Conservation (phyloP, 2,329 filamentous ascomycete genomes). For the Aspergillus intermedius region DNA sequence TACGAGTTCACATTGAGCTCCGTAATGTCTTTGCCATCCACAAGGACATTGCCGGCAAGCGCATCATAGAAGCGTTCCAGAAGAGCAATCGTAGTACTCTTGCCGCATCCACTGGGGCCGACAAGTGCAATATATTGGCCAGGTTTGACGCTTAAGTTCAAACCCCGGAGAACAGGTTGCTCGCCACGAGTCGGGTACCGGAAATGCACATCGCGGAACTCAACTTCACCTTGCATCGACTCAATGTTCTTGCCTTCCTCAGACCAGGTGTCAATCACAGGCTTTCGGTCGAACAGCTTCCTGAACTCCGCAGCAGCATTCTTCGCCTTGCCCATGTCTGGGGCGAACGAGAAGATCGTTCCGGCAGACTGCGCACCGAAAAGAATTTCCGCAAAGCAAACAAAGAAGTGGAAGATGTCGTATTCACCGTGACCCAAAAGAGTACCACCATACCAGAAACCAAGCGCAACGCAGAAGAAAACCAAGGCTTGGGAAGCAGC, state of each 20-base stretch:
- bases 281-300: slow-evolving; percentile 73
- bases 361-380: slow-evolving; percentile 91
- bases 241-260: slow-evolving; percentile 58
- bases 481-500: slow-evolving; percentile 76
- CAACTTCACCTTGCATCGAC: slow-evolving; percentile 66
- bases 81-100: slow-evolving; percentile 86
- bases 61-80: slow-evolving; percentile 95
- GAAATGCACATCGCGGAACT: slow-evolving; percentile 91
- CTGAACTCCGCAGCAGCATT: slow-evolving; percentile 75
- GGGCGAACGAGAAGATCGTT: slow-evolving; percentile 79
- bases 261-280: slow-evolving; percentile 77
- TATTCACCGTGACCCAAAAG: slow-evolving; percentile 68
- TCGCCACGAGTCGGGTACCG: slow-evolving; percentile 86
- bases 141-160: slow-evolving; percentile 52
- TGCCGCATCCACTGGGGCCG: slow-evolving; percentile 89
- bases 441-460: slow-evolving; percentile 86
- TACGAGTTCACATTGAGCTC: slow-evolving; percentile 79
- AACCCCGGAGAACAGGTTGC: slow-evolving; percentile 81
- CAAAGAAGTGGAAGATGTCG: slow-evolving; percentile 78
- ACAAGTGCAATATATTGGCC: slow-evolving; percentile 64
- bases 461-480: slow-evolving; percentile 77
- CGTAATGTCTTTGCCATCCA: slow-evolving; percentile 79
- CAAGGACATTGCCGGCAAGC: slow-evolving; percentile 66
- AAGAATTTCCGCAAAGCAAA: slow-evolving; percentile 80
- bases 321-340: slow-evolving; percentile 89